Conservation (phyloP, 1,139 yeast species). For the Taiozyma sp. region DNA sequence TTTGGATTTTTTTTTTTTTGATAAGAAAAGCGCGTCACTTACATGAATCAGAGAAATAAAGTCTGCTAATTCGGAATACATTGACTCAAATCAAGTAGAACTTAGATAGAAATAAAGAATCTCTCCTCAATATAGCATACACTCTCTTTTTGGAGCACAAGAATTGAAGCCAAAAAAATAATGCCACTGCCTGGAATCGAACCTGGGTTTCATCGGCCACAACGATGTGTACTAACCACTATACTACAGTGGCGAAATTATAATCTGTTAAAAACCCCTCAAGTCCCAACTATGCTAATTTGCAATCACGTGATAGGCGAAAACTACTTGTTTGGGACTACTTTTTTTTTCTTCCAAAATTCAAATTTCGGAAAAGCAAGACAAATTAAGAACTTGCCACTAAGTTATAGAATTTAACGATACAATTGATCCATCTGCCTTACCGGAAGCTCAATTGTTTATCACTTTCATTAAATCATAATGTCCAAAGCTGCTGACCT, state of each 20-base stretch:
- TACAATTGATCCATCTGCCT: not conserved
- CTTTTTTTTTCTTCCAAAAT: not conserved
- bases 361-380: not conserved
- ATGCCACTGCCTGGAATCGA: conserved; percentile 38
- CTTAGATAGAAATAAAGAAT: not conserved
- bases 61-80: not conserved
- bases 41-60: not conserved
- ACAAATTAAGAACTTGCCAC: not conserved
- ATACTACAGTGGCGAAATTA: conserved; percentile 30
- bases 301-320: not conserved
- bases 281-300: not conserved
- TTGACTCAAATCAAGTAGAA: not conserved
- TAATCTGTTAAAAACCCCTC: not conserved
- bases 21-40: not conserved
- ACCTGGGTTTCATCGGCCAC: conserved; percentile 41
- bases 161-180: conserved; percentile 3
- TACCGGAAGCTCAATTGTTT: not conserved
- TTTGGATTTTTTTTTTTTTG: not conserved
- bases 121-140: no score
- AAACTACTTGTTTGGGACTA: not conserved
- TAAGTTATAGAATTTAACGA: not conserved
- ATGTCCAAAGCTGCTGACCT: conserved; percentile 32
- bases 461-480: not conserved
- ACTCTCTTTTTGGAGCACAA: no score
- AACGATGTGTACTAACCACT: conserved; percentile 43